Evolutionary conservation across 305 asterid species (phyloP).

Genomic region (Rubia balearica): DNA sequence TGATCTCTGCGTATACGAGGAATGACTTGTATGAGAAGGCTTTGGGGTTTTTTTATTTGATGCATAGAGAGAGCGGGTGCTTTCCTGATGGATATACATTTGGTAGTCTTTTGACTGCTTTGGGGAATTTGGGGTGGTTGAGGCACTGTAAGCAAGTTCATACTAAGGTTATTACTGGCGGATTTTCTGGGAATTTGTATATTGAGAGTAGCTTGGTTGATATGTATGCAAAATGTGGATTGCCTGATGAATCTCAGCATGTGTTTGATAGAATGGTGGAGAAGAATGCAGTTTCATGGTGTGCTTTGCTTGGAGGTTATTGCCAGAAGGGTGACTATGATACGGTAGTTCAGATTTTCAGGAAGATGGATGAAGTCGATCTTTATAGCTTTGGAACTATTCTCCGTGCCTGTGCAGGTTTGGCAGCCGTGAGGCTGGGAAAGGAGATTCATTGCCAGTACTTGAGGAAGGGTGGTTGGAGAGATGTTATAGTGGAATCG

Average conservation of each 20-base stretch:
- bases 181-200: conserved; percentile 44
- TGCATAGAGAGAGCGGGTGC: conserved; percentile 38
- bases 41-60: conserved; percentile 38
- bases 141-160: conserved; percentile 68
- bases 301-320: conserved; percentile 82
- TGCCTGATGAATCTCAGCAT: conserved; percentile 43
- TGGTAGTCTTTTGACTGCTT: conserved; percentile 69
- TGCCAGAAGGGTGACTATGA: conserved; percentile 57
- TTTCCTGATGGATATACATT: conserved; percentile 57
- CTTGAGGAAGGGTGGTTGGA: conserved; percentile 73
- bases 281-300: conserved; percentile 74
- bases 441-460: conserved; percentile 88
- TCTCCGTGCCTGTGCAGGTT: conserved; percentile 82
- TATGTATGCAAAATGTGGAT: conserved; percentile 72
- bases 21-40: conserved; percentile 60
- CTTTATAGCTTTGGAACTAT: conserved; percentile 68
- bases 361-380: conserved; percentile 48
- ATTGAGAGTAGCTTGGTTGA: conserved; percentile 68
- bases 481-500: conserved; percentile 79
- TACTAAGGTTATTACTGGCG: conserved; percentile 37
- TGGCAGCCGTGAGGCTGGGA: conserved; percentile 65
- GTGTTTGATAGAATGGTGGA: conserved; percentile 62
- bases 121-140: conserved; percentile 70
- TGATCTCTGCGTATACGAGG: conserved; percentile 69
- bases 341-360: conserved; percentile 48